Base-by-base conservation (phyloP, 495 filamentous ascomycete genomes). In the Annulohypoxylon moriforme region DNA sequence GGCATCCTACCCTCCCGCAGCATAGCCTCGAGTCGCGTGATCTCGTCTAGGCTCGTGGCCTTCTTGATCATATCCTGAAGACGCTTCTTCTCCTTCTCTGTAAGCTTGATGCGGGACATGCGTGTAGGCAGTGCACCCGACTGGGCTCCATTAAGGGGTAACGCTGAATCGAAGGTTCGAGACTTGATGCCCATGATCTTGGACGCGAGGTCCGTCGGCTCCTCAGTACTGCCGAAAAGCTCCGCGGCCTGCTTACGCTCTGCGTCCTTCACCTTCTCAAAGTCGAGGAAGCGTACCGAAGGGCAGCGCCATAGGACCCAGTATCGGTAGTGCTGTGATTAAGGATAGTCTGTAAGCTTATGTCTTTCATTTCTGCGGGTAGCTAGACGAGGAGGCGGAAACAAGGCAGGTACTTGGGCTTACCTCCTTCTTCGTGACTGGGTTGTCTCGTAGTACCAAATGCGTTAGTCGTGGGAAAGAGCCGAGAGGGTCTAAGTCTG, bases 101-200 rank as follows among this genome's bases (percentile, higher is more conserved):
- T 85, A 31, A 85, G 79, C 77, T 84, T 84, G 27, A 85, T 82
- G 50, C 83, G 78, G 89, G 92, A 89, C 40, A 90, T 86, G 79
- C 91, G 93, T 42, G 90, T 88, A 8, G 84, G 79, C 16, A 83
- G 67, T 5, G 82, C 85, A 13, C 80, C 77, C 42, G 79, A 58
- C 9, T 42, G 68, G 61, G 74, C 65, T 69, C 47, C 78, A 64
- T 75, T 80, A 20, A 74, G 36, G 75, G 67, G 68, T 76, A 13
- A 80, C 60, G 90, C 79, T 5, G 90, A 82, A 73, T 94, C 91
- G 77, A 95, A 94, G 0, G 90, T 91, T 75, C 88, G 90, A 60
- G 93, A 94, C 83, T 96, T 96, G 82, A 92, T 82, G 56, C 91
- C 90, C 86, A 96, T 91, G 77, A 97, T 96, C 91, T 94, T 92